Evolutionary conservation across 2,329 filamentous ascomycete genomes (phyloP), one percentile per base, ranked within the genome.

Genomic region (Cladosporium sp.): DNA sequence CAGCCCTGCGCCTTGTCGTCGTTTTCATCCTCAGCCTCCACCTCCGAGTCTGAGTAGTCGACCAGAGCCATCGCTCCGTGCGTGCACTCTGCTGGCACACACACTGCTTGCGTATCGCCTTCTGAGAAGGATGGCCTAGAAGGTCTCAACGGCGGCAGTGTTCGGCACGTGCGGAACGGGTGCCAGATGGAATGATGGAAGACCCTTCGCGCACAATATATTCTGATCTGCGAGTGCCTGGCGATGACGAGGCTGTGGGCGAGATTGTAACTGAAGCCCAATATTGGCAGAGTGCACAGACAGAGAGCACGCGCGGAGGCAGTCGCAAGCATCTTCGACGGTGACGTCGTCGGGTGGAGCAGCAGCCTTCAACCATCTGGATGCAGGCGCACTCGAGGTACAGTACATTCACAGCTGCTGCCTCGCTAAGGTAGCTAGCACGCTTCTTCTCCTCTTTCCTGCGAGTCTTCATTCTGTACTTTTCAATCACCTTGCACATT

Each of bases 1-100:
- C 60, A 34, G 21, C 46, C 53, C 57, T 68, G 66, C 25, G 51
- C 51, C 57, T 68, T 66, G 49, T 69, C 67, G 63, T 75, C 66
- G 56, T 72, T 72, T 70, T 83, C 78, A 63, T 75, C 66, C 54
- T 72, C 72, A 70, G 83, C 78, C 68, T 76, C 75, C 67, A 34
- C 25, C 18, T 81, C 76, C 34, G 83, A 86, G 64, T 84, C 84
- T 18, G 86, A 84, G 75, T 93, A 92, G 71, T 87, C 83, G 69
- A 91, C 89, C 36, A 91, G 81, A 64, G 82, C 79, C 88, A 90
- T 89, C 61, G 32, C 32, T 21, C 11, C 21, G 36, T 26, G 56
- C 32, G 68, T 69, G 16, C 39, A 66, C 46, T 63, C 39, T 30
- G 54, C n/a, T n/a, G n/a, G n/a, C 32, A 13, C 46, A 3, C 46